Percentiles rank a stretch among this genome's conserved stretches.
phyloP scores from a whole-genome alignment of 352 stramenopile genomes.

The Discostella stelligera region DNA sequence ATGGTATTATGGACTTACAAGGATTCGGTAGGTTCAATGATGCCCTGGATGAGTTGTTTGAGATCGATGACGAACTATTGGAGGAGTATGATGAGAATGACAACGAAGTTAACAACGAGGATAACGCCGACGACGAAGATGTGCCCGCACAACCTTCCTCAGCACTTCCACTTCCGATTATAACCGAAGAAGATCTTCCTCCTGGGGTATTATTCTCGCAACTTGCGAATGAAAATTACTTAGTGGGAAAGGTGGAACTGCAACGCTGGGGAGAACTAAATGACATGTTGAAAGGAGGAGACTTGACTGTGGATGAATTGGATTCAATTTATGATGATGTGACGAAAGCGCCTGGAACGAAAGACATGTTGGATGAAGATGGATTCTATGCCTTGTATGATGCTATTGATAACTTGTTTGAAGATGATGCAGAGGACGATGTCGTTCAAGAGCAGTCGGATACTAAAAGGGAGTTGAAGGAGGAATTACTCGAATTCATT shows the following conservation, averaged over 20 bases:
- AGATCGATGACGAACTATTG: conserved; percentile 64
- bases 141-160: background rate
- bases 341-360: conserved; percentile 42
- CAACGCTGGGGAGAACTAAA: conserved; percentile 66
- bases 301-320: conserved; percentile 63
- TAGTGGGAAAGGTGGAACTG: conserved; percentile 63
- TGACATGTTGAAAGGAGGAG: conserved; percentile 67
- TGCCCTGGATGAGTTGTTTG: conserved; percentile 71
- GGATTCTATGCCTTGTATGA: conserved; percentile 66
- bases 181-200: conserved; percentile 56
- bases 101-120: conserved; percentile 4
- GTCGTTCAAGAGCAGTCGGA: conserved; percentile 20
- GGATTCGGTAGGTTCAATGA: conserved; percentile 73
- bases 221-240: conserved; percentile 60
- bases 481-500: conserved; percentile 60
- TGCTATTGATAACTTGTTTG: conserved; percentile 76
- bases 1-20: conserved; percentile 49
- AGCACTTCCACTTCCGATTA: conserved; percentile 19
- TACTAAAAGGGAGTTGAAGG: conserved; percentile 27
- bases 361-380: conserved; percentile 60
- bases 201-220: conserved; percentile 66
- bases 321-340: conserved; percentile 55
- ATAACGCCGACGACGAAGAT: conserved; percentile 10
- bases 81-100: conserved; percentile 28
- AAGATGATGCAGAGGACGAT: conserved; percentile 54